Evolutionary conservation across 2,329 filamentous ascomycete genomes (phyloP).

Genomic region (Corynespora cassiicola): DNA sequence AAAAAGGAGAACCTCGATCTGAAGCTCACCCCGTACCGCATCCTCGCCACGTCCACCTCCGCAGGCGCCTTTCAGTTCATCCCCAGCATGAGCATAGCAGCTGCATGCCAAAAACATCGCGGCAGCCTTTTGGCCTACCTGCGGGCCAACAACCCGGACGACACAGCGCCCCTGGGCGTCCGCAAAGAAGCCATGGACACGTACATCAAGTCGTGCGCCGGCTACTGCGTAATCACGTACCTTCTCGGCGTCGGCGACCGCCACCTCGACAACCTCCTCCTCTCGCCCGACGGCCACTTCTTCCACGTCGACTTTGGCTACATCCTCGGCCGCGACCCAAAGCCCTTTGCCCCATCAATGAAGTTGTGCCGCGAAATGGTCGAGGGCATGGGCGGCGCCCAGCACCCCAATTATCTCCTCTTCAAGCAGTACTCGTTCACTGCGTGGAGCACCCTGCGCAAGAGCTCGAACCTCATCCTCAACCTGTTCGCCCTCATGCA

Average conservation of each 20-base stretch:
- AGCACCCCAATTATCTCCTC: constrained; percentile 79
- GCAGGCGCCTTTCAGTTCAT: constrained; percentile 95
- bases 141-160: constrained; percentile 86
- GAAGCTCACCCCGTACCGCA: constrained; percentile 94
- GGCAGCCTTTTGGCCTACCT: constrained; percentile 81
- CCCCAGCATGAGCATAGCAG: constrained; percentile 82
- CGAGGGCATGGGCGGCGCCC: constrained; percentile 91
- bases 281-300: constrained; percentile 90
- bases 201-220: constrained; percentile 93
- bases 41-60: constrained; percentile 87
- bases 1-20: constrained; percentile 96
- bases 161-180: constrained; percentile 79
- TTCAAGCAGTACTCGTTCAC: constrained; percentile 98
- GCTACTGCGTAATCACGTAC: constrained; percentile 98
- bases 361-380: constrained; percentile 99
- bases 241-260: constrained; percentile 95
- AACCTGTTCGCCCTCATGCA: constrained; percentile 98
- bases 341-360: constrained; percentile 96
- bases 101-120: constrained; percentile 83
- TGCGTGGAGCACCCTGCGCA: constrained; percentile 88
- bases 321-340: constrained; percentile 94
- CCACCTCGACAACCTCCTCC: constrained; percentile 92
- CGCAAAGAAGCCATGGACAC: constrained; percentile 93
- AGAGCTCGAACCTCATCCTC: constrained; percentile 87
- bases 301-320: constrained; percentile 99